Evolutionary conservation across 768 basidiomycete species (phyloP), one percentile per base, ranked within the genome.

Genomic region (Collybiopsis luxurians): DNA sequence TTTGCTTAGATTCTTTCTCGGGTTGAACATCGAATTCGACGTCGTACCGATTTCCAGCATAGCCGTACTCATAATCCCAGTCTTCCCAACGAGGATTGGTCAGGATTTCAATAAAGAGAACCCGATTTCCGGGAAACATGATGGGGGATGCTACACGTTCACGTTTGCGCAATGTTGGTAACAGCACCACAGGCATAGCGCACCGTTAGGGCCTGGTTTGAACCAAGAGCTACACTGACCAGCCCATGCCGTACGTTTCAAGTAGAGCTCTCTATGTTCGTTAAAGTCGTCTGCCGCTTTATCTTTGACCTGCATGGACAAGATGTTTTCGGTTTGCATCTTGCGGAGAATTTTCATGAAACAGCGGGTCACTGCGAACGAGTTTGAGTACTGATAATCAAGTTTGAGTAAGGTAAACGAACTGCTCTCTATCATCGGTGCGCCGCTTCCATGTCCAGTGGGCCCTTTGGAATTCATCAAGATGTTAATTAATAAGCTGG

Each of bases 251-350:
- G 65, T 66, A 5, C 65, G 53, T 40, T 66, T 55, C 15, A 64
- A 47, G 19, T 66, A 66, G 1, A 66, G 54, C 27, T 64, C 61
- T 2, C 59, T 56, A 38, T 66, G 65, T 43, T 66, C 61, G 53
- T 65, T 63, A 31, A 47, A 66, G 40, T 66, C 63, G 27, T 62
- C 61, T 0, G 60, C 63, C 6, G 64, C 63, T 54, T 66, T 64
- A 43, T 57, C 51, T 26, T 66, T 64, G 55, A 66, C 57, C 26
- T 51, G 61, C 3, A 66, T 63, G 3, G 65, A 60, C 56, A 56
- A 52, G 50, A 66, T 66, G 45, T 66, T 66, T 51, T 66, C 65
- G 11, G 21, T 55, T 55, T 66, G 65, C 61, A 66, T 64, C 54
- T 66, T 66, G 40, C 61, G 61, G 45, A 64, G 55, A 17, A 64